Base-by-base conservation (phyloP, 768 basidiomycete genomes). In the Podaxis mareebaensis region DNA sequence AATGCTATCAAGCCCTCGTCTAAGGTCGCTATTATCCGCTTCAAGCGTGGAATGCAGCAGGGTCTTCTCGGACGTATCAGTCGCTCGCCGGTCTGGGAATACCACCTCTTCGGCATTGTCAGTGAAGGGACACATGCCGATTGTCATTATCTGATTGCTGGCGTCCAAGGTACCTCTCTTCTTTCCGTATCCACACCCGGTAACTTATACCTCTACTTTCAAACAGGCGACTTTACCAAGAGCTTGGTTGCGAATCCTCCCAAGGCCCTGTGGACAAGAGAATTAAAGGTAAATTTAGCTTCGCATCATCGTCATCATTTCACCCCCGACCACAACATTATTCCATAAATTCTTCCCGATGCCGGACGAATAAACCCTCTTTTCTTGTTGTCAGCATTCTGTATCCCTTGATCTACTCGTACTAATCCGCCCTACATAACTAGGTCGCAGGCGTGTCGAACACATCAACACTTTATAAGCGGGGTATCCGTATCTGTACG, bases 1-100 rank as follows among this genome's bases (percentile, higher is more conserved):
- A 53, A 58, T 65, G 24, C 53, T 58, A 40, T 64, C 58, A 46
- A 92, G 90, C 91, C 91, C 30, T 92, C 91, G 15, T 80, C 86
- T 17, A 92, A 92, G 71, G 91, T 90, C 6, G 91, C 90, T 5
- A 81, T 93, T 64, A 79, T 93, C 68, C 88, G 90, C 36, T 92
- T 93, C 75, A 79, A 86, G 73, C 85, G 91, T 68, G 91, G 91
- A 56, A 92, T 93, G 90, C 91, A 92, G 71, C 91, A 92, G 71
- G 90, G 91, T 61, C 79, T 93, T 30, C 79, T 92, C 38, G 86
- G 86, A 22, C 84, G 91, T 60, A 83, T 92, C 76, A 88, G 88
- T 65, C 88, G 90, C 39, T 84, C 84, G 20, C 81, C 87, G 36
- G 80, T 92, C 65, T 85, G 86, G 88, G 91, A 93, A 73, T 92